These are phyloP conservation scores for Syzygium syzygioides DNA, from an alignment of 441 rosid species.

Conservation along the genomic window DNA sequence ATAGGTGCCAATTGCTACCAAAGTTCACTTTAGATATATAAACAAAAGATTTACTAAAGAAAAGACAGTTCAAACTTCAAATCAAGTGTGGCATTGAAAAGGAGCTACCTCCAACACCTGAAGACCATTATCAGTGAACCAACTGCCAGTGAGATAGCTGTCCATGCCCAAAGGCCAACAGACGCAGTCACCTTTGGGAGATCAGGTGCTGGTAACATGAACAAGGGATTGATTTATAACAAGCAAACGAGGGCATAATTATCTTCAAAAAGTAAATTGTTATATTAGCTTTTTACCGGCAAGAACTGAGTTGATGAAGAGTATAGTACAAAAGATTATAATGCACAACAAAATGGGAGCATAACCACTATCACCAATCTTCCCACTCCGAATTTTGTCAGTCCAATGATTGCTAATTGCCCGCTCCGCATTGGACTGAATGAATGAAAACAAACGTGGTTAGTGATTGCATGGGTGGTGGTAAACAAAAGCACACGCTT, in stretches of 20 bases:
- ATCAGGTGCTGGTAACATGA: slow-evolving; percentile 48
- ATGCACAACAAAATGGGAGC: slow-evolving; percentile 61
- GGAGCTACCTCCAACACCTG: slow-evolving; percentile 68
- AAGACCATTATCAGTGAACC: slow-evolving; percentile 54
- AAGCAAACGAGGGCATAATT: not conserved
- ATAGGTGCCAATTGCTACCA: not conserved
- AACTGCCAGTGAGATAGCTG: slow-evolving; percentile 53
- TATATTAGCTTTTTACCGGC: slow-evolving; percentile 37
- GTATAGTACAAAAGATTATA: slow-evolving; percentile 37
- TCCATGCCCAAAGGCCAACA: slow-evolving; percentile 86
- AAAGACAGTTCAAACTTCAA: slow-evolving; percentile 4
- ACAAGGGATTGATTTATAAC: slow-evolving; percentile 22
- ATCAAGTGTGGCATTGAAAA: not conserved
- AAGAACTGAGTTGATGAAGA: slow-evolving; percentile 71
- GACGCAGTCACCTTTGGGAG: slow-evolving; percentile 79
- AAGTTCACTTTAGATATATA: not conserved
- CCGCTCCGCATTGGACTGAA: slow-evolving; percentile 61
- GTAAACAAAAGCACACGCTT: not conserved
- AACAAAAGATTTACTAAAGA: not conserved
- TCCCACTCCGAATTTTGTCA: slow-evolving; percentile 48
- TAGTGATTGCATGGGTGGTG: not conserved
- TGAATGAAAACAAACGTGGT: not conserved
- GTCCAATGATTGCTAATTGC: slow-evolving; percentile 30
- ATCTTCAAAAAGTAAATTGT: not conserved
- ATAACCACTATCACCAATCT: slow-evolving; percentile 49